Evolutionary conservation across 306 rosid species (phyloP).

Genomic region (Inga oerstediana): DNA sequence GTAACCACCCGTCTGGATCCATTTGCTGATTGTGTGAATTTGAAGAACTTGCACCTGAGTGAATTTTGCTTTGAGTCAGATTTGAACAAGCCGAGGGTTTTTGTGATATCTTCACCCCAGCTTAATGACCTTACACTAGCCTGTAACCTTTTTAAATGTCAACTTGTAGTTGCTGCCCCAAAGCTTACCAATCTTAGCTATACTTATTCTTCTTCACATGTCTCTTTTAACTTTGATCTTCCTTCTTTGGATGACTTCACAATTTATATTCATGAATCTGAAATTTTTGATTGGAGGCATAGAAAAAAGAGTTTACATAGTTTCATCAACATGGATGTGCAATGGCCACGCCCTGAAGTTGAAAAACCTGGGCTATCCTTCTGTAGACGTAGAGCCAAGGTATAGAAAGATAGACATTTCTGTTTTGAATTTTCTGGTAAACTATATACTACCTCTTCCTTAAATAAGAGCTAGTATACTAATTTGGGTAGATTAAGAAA

Average conservation of each 20-base stretch:
- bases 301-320: slow-evolving; percentile 35
- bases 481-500: too few relatives aligned
- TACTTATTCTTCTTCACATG: slow-evolving; percentile 37
- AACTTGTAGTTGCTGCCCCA: slow-evolving; percentile 45
- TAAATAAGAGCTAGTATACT: too few relatives aligned
- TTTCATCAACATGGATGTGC: slow-evolving; percentile 34
- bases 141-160: slow-evolving; percentile 45
- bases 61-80: slow-evolving; percentile 42
- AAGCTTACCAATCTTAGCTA: slow-evolving; percentile 45
- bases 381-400: neutral
- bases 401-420: slow-evolving; percentile 11
- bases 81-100: slow-evolving; percentile 37
- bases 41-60: slow-evolving; percentile 43
- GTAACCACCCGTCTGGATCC: slow-evolving; percentile 38
- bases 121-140: slow-evolving; percentile 39
- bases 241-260: slow-evolving; percentile 41
- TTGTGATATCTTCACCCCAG: slow-evolving; percentile 49
- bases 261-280: slow-evolving; percentile 31
- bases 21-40: slow-evolving; percentile 41
- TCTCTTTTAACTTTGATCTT: slow-evolving; percentile 38
- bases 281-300: slow-evolving; percentile 25
- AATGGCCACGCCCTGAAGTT: slow-evolving; percentile 20
- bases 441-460: neutral
- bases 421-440: neutral
- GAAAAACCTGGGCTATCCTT: slow-evolving; percentile 30